Percentiles rank a stretch among this genome's conserved stretches.
These are phyloP conservation scores for Ceratobasidium papillatum DNA, from an alignment of 1,284 basidiomycete genomes.

Conservation along the genomic window DNA sequence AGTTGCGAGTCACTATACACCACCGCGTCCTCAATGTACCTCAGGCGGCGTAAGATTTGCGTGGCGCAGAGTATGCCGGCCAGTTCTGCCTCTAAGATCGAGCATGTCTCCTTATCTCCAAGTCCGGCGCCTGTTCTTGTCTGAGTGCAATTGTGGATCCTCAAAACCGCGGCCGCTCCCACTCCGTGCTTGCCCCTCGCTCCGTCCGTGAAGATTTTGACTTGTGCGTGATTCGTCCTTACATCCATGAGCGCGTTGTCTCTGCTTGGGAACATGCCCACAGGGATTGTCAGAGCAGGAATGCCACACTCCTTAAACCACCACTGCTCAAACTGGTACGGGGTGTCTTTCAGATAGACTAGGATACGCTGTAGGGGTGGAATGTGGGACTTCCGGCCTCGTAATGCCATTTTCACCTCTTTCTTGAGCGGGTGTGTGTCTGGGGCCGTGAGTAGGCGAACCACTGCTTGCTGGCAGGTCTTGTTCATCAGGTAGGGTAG, in stretches of 20 bases:
- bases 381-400: background rate
- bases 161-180: background rate
- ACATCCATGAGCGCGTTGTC: background rate
- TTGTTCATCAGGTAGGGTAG: conserved; percentile 1
- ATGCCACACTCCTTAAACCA: background rate
- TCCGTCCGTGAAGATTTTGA: background rate
- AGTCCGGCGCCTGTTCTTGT: background rate
- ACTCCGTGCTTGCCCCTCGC: background rate
- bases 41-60: background rate
- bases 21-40: background rate
- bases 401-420: background rate
- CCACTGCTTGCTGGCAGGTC: background rate
- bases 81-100: conserved; percentile 2
- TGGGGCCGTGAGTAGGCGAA: background rate
- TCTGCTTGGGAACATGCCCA: background rate
- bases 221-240: background rate
- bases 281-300: background rate
- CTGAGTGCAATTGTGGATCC: background rate
- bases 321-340: background rate
- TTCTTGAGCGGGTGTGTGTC: background rate
- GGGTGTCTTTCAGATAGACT: background rate
- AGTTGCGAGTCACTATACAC: conserved; percentile 17
- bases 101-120: background rate
- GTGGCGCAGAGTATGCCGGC: background rate
- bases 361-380: background rate